These are phyloP conservation scores for Arabidopsis lyrata DNA, from an alignment of 441 rosid genomes.

Conservation along the genomic window DNA sequence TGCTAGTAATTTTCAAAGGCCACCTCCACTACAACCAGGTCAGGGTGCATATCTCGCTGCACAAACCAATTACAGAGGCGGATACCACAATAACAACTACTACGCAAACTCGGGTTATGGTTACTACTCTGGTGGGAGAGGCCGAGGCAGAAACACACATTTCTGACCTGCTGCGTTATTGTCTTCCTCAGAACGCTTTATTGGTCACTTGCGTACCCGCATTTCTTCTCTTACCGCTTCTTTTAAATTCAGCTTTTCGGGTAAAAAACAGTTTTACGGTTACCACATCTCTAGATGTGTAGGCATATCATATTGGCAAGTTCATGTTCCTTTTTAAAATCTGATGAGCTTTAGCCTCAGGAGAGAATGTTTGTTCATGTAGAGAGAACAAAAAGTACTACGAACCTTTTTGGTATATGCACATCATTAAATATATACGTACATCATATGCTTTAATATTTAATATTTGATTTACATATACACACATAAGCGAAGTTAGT, in stretches of 20 bases:
- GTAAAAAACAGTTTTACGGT: background rate
- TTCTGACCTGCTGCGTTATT: conserved; percentile 31
- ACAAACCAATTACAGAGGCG: conserved; percentile 39
- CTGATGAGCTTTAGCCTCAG: conserved; percentile 34
- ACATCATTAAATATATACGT: conserved; percentile 9
- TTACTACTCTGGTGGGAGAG: conserved; percentile 39
- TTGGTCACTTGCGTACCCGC: conserved; percentile 4
- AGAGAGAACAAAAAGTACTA: conserved; percentile 33
- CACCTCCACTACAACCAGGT: conserved; percentile 42
- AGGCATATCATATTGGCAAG: conserved; percentile 34
- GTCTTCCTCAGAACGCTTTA: conserved; percentile 2
- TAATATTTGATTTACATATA: background rate
- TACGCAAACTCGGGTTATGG: conserved; percentile 35
- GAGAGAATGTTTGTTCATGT: conserved; percentile 37
- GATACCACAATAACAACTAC: conserved; percentile 22
- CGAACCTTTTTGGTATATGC: conserved; percentile 35
- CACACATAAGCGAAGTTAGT: conserved; percentile 29
- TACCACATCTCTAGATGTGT: conserved; percentile 16
- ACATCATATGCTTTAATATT: conserved; percentile 15
- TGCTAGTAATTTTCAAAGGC: conserved; percentile 40
- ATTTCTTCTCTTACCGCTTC: conserved; percentile 7
- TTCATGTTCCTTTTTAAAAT: conserved; percentile 20
- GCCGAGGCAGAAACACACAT: conserved; percentile 42
- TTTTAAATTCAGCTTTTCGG: background rate
- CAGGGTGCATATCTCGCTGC: conserved; percentile 50